Conservation (phyloP, 1,284 basidiomycete species). For the Fistulina hepatica region DNA sequence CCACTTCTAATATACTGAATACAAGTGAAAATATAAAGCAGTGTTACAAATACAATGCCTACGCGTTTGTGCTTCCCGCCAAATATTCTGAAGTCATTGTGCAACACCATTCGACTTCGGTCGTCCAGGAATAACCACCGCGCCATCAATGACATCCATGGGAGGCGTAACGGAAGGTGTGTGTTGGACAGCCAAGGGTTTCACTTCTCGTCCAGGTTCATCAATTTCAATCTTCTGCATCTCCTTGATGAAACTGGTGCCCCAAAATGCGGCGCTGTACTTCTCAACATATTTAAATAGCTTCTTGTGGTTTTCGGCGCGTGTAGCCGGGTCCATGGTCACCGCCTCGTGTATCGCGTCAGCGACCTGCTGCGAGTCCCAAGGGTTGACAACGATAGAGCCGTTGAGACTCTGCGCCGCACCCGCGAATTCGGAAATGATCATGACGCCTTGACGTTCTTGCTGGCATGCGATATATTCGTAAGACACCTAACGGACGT, state of each 20-base stretch:
- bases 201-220: conserved; percentile 13
- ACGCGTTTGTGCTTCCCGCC: too few species aligned
- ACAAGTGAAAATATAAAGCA: too few species aligned
- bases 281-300: conserved; percentile 93
- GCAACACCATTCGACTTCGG: neutral
- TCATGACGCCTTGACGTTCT: conserved; percentile 89
- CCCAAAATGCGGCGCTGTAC: conserved; percentile 90
- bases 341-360: conserved; percentile 93
- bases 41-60: too few species aligned
- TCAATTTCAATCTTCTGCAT: conserved; percentile 48
- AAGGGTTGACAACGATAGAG: conserved; percentile 90
- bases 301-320: conserved; percentile 89
- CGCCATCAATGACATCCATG: neutral
- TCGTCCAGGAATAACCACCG: neutral
- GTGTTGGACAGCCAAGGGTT: neutral
- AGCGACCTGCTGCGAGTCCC: conserved; percentile 93
- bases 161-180: neutral
- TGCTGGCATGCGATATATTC: conserved; percentile 97
- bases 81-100: too few species aligned
- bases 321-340: conserved; percentile 72
- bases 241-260: conserved; percentile 81
- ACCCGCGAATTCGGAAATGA: conserved; percentile 96
- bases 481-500: conserved; percentile 75
- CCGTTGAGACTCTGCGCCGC: conserved; percentile 95
- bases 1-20: too few species aligned